These are phyloP conservation scores for Microstegium vimineum DNA, from an alignment of 176 grass and related monocot species.

Conservation along the genomic window DNA sequence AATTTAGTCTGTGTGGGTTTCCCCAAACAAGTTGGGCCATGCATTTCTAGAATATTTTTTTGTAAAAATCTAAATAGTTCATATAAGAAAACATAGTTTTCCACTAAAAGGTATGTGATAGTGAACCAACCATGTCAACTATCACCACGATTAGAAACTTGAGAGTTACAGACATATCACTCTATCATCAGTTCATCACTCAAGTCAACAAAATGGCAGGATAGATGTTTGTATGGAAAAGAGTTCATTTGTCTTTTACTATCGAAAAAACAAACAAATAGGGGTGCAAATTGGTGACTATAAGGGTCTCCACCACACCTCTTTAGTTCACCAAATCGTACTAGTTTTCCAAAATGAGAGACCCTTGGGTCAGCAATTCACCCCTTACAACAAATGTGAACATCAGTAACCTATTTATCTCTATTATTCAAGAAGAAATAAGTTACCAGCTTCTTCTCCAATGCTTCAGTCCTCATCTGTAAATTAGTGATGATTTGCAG, in stretches of 20 bases:
- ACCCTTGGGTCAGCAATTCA: neutral
- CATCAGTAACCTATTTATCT: neutral
- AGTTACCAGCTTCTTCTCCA: constrained; percentile 75
- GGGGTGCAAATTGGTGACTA: neutral
- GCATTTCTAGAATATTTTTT: neutral
- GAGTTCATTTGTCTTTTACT: constrained; percentile 4
- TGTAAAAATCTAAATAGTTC: neutral
- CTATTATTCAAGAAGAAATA: constrained; percentile 17
- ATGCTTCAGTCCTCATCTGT: constrained; percentile 39
- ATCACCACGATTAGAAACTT: neutral
- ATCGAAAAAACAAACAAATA: constrained; percentile 19
- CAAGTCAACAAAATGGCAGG: neutral
- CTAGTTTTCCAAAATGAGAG: neutral
- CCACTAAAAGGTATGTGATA: neutral
- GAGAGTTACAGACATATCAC: neutral
- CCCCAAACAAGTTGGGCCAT: neutral
- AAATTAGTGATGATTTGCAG: constrained; percentile 47
- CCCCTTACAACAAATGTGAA: neutral
- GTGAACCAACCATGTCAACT: neutral
- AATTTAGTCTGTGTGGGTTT: neutral
- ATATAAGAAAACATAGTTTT: constrained; percentile 12
- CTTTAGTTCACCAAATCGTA: neutral
- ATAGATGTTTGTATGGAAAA: neutral
- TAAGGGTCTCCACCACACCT: neutral
- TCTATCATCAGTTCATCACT: neutral